Percentiles rank a stretch among this genome's conserved stretches.
Evolutionary conservation across 345 rosid species (phyloP).

Genomic region (Gossypium thurberi): DNA sequence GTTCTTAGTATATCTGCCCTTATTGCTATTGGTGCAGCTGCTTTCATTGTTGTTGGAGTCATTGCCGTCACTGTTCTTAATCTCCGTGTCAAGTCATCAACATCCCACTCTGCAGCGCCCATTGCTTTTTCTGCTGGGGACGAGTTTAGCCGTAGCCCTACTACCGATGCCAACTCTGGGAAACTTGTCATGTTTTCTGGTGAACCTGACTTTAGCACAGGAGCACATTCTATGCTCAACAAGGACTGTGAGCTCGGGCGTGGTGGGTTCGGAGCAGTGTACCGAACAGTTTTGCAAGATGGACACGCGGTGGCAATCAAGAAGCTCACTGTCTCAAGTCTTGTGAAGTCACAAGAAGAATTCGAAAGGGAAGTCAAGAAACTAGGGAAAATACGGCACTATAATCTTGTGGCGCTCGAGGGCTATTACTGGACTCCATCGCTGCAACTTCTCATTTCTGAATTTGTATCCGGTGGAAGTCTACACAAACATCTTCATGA

Average conservation of each 20-base stretch:
- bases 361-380: slow-evolving; percentile 92
- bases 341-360: slow-evolving; percentile 90
- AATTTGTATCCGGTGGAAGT: slow-evolving; percentile 78
- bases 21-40: slow-evolving; percentile 96
- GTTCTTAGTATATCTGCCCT: slow-evolving; percentile 91
- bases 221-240: slow-evolving; percentile 85
- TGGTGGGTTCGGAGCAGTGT: slow-evolving; percentile 94
- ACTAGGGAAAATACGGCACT: slow-evolving; percentile 73
- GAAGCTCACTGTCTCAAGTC: slow-evolving; percentile 94
- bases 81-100: slow-evolving; percentile 60
- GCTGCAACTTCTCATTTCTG: slow-evolving; percentile 82
- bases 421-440: slow-evolving; percentile 98
- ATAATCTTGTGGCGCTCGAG: slow-evolving; percentile 75
- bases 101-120: slow-evolving; percentile 64
- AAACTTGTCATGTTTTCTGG: slow-evolving; percentile 99
- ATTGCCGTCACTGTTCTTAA: slow-evolving; percentile 91
- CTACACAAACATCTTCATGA: slow-evolving; percentile 88
- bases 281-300: slow-evolving; percentile 68
- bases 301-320: slow-evolving; percentile 83
- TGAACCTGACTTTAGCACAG: slow-evolving; percentile 85
- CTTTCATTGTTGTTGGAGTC: slow-evolving; percentile 79
- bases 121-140: slow-evolving; percentile 65
- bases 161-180: slow-evolving; percentile 90
- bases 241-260: slow-evolving; percentile 97
- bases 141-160: slow-evolving; percentile 73